These are phyloP conservation scores for Tetradesmus obliquus DNA, from an alignment of 139 green algal genomes.

Conservation along the genomic window DNA sequence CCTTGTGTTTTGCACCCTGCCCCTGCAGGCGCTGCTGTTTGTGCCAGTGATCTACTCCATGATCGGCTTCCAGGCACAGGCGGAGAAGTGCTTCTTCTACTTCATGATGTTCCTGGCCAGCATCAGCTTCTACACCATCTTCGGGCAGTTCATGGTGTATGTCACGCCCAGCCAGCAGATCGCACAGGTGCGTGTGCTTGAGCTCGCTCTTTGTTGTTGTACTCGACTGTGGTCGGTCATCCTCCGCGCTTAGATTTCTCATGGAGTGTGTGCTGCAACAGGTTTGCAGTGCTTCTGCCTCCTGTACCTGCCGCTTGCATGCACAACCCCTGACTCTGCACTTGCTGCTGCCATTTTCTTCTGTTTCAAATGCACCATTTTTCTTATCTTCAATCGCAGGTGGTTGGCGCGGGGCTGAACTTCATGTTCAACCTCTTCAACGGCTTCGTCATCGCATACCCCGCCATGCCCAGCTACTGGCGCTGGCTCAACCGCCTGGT, in stretches of 20 bases:
- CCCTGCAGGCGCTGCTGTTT: slow-evolving; percentile 63
- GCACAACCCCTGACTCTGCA: background rate
- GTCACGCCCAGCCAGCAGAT: slow-evolving; percentile 58
- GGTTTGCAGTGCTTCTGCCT: background rate
- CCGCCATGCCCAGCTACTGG: slow-evolving; percentile 74
- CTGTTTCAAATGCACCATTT: background rate
- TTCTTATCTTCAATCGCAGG: slow-evolving; percentile 1
- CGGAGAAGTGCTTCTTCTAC: slow-evolving; percentile 61
- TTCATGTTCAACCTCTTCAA: slow-evolving; percentile 75
- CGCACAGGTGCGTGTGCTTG: slow-evolving; percentile 45
- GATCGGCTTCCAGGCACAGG: slow-evolving; percentile 52
- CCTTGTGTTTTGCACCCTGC: background rate
- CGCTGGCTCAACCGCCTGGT: slow-evolving; percentile 77
- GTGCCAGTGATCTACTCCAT: slow-evolving; percentile 70
- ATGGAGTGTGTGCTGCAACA: too few relatives aligned
- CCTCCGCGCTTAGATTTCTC: too few relatives aligned
- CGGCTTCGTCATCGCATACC: slow-evolving; percentile 84
- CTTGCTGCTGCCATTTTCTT: background rate
- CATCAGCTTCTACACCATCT: slow-evolving; percentile 55
- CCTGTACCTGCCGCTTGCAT: background rate
- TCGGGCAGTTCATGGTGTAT: slow-evolving; percentile 60
- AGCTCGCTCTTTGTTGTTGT: background rate
- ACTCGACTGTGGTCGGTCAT: too few relatives aligned
- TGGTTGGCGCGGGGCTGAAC: slow-evolving; percentile 25
- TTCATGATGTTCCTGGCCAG: slow-evolving; percentile 47